Conservation (phyloP, 2,329 filamentous ascomycete species). For the Thermothelomyces thermophilus region DNA sequence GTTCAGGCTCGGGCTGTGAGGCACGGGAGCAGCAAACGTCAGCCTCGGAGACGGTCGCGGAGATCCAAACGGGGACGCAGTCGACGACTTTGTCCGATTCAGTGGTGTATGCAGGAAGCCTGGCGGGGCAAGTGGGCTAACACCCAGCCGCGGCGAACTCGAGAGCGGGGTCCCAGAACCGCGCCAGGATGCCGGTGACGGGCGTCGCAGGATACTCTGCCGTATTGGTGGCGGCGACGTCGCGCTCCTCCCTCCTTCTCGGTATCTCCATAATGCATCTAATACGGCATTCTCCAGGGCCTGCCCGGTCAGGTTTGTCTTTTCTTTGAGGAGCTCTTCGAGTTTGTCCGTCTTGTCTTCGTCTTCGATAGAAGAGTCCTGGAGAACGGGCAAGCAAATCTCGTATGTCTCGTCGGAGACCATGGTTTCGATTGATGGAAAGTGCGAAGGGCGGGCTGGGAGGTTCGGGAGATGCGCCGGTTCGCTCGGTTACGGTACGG, state of each 20-base stretch:
- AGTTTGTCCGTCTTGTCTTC: constrained; percentile 93
- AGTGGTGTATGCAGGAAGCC: constrained; percentile 77
- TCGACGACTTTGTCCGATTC: constrained; percentile 67
- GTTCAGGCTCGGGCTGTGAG: constrained; percentile 88
- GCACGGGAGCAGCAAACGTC: constrained; percentile 78
- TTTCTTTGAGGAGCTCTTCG: constrained; percentile 74
- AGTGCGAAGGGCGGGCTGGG: not conserved
- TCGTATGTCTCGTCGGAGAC: constrained; percentile 90
- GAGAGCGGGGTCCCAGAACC: constrained; percentile 70
- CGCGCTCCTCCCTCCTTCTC: constrained; percentile 56
- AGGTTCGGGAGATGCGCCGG: constrained; percentile 2
- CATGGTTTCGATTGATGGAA: constrained; percentile 48
- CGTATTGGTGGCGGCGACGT: constrained; percentile 79
- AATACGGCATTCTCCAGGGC: constrained; percentile 84
- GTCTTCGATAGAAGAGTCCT: constrained; percentile 76
- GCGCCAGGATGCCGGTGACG: constrained; percentile 93
- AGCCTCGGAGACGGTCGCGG: constrained; percentile 88
- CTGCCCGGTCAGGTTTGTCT: constrained; percentile 67
- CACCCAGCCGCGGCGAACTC: constrained; percentile 73
- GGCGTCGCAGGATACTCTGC: constrained; percentile 81
- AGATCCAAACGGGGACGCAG: constrained; percentile 85
- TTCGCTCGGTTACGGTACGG: not conserved
- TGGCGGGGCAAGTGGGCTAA: constrained; percentile 76
- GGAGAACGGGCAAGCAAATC: constrained; percentile 79
- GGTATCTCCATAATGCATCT: constrained; percentile 82